phyloP scores from a whole-genome alignment of 2,329 filamentous ascomycete genomes.

The Metarhizium robertsii region DNA sequence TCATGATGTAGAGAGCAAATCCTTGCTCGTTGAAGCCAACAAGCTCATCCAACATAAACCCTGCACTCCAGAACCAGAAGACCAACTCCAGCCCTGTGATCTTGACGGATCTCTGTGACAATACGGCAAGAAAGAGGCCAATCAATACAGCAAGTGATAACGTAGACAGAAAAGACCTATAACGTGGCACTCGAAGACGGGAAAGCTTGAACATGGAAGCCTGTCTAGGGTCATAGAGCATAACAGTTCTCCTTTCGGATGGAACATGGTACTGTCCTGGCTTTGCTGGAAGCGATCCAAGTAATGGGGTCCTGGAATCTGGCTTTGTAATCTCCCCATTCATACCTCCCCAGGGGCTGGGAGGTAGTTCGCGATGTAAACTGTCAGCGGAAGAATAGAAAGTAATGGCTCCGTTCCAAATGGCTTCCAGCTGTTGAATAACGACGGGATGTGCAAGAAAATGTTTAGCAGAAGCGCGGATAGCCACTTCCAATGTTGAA shows the following conservation, averaged over 20 bases:
- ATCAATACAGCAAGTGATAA: conserved; percentile 79
- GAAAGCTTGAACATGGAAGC: conserved; percentile 89
- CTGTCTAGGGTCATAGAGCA: conserved; percentile 81
- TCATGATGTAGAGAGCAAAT: conserved; percentile 93
- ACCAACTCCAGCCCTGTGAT: conserved; percentile 80
- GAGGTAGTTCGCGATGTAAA: conserved; percentile 53
- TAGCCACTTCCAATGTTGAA: conserved; percentile 86
- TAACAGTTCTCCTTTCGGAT: conserved; percentile 61
- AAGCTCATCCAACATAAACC: conserved; percentile 93
- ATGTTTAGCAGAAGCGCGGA: conserved; percentile 83
- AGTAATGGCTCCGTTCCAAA: conserved; percentile 92
- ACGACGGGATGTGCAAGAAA: conserved; percentile 88
- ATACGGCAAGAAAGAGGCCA: conserved; percentile 74
- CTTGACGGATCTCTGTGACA: conserved; percentile 62
- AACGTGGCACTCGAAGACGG: conserved; percentile 79
- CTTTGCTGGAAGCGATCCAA: conserved; percentile 27
- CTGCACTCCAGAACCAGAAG: conserved; percentile 97
- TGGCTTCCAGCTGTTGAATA: conserved; percentile 89
- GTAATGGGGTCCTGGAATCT: conserved; percentile 41
- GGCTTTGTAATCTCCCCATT: conserved; percentile 22
- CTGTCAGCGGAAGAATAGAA: conserved; percentile 86
- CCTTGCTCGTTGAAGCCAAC: conserved; percentile 96
- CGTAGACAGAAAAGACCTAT: conserved; percentile 83
- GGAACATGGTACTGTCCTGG: conserved; percentile 24
- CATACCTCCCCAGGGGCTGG: conserved; percentile 12